Evolutionary conservation across 2,329 filamentous ascomycete species (phyloP), one percentile per base, ranked within the genome.

Genomic region (Epichloe uncinata): DNA sequence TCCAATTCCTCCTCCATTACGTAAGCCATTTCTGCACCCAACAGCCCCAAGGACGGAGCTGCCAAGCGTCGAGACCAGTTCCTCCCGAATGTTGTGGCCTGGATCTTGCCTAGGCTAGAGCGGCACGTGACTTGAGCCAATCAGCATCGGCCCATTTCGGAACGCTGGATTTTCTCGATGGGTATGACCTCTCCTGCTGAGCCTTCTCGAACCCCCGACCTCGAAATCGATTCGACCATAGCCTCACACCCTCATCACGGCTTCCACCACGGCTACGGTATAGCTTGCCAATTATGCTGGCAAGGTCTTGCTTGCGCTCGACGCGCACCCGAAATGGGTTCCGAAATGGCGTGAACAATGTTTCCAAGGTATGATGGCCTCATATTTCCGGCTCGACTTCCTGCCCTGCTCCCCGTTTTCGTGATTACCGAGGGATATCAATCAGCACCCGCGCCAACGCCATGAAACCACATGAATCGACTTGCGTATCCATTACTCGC

Each of bases 241-340:
- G 63, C 22, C 22, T 59, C 60, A 59, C 56, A 58, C 53, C 58
- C 57, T 62, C 60, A 66, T 63, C 59, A 63, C 63, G 64, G 63
- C 59, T 58, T 55, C 57, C 60, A 57, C 55, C 63, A 61, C 64
- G 64, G 63, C 59, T 62, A 61, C 64, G 61, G 60, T 67, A 61
- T 60, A 67, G 61, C 60, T 65, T 59, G 70, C 70, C 71, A 78
- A 85, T 71, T 69, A 96, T 97, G 91, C 83, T 96, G 80, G 85
- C 87, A 75, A 86, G 89, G 79, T 88, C 89, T 73, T 82, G 82
- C 74, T 75, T 94, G 79, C 88, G 88, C 78, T 82, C 86, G 70
- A 79, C 85, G 81, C 89, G 89, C 81, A 79, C 84, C 66, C 78
- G 88, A 77, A 85, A 83, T 76, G 77, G 82, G 71, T 79, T 84